phyloP scores from a whole-genome alignment of 192 early-diverging fungal species.

The Backusella circina region DNA sequence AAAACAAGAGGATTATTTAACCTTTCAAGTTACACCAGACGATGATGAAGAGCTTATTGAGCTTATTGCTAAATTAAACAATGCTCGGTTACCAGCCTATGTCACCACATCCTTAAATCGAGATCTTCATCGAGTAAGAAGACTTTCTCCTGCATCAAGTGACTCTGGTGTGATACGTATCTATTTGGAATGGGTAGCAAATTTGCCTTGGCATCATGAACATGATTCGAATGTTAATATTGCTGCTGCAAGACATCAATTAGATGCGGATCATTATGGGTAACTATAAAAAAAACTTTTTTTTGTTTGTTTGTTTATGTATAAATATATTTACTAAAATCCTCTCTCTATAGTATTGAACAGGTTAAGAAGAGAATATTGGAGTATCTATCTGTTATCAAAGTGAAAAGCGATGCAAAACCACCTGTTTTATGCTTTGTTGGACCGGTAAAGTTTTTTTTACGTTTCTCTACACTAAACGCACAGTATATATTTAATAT shows the following conservation, averaged over 20 bases:
- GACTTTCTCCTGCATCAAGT: constrained; percentile 67
- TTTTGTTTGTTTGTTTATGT: background rate
- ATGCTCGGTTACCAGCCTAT: constrained; percentile 56
- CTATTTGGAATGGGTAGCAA: constrained; percentile 72
- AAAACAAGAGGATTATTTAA: background rate
- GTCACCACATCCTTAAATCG: constrained; percentile 50
- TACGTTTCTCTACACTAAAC: background rate
- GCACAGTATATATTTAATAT: background rate
- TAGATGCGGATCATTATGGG: constrained; percentile 76
- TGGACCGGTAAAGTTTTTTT: constrained; percentile 53
- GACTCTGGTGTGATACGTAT: constrained; percentile 75
- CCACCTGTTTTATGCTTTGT: constrained; percentile 73
- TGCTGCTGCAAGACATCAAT: constrained; percentile 54
- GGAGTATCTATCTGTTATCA: constrained; percentile 79
- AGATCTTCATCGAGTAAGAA: constrained; percentile 65
- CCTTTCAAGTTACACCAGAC: background rate
- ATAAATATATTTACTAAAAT: no score
- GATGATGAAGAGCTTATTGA: constrained; percentile 61
- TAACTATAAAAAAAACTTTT: background rate
- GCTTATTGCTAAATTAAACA: constrained; percentile 52
- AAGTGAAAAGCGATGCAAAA: constrained; percentile 62
- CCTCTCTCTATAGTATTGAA: constrained; percentile 37
- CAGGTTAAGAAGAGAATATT: constrained; percentile 81
- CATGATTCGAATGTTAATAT: constrained; percentile 52
- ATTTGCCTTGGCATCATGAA: constrained; percentile 71